Percentiles rank a stretch among this genome's conserved stretches.
Evolutionary conservation across 345 rosid genomes (phyloP).

Genomic region (Gossypium herbaceum): DNA sequence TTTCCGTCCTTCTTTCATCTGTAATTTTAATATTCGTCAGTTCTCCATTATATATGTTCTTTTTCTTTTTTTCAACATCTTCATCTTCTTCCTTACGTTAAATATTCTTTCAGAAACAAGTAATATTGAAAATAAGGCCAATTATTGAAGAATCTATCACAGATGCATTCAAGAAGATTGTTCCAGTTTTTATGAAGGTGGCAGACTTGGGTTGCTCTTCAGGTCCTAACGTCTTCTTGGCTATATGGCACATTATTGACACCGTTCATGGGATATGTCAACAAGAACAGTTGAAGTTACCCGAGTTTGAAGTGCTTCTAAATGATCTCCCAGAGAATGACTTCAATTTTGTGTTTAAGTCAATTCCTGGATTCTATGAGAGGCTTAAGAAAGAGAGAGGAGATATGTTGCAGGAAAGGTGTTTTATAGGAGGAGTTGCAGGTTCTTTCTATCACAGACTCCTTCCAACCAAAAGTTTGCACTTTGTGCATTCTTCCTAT

Average conservation of each 20-base stretch:
- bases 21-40: background rate
- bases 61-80: background rate
- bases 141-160: background rate
- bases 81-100: background rate
- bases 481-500: constrained; percentile 25
- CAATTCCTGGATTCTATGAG: constrained; percentile 42
- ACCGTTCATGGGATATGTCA: constrained; percentile 18
- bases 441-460: constrained; percentile 56
- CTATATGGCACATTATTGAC: no score
- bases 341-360: constrained; percentile 52
- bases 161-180: constrained; percentile 21
- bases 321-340: constrained; percentile 72
- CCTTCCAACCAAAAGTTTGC: constrained; percentile 56
- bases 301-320: constrained; percentile 47
- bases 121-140: constrained; percentile 39
- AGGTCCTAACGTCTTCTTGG: constrained; percentile 51
- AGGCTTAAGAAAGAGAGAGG: constrained; percentile 29
- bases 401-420: background rate
- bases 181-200: constrained; percentile 38
- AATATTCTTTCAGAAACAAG: constrained; percentile 33
- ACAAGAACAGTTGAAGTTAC: constrained; percentile 24
- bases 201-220: constrained; percentile 85
- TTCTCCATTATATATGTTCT: background rate
- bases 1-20: background rate
- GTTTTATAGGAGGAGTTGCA: constrained; percentile 18